Percentiles rank a stretch among this genome's conserved stretches.
Evolutionary conservation across 176 grass and related monocot genomes (phyloP).

Genomic region (Triticum turgidum): DNA sequence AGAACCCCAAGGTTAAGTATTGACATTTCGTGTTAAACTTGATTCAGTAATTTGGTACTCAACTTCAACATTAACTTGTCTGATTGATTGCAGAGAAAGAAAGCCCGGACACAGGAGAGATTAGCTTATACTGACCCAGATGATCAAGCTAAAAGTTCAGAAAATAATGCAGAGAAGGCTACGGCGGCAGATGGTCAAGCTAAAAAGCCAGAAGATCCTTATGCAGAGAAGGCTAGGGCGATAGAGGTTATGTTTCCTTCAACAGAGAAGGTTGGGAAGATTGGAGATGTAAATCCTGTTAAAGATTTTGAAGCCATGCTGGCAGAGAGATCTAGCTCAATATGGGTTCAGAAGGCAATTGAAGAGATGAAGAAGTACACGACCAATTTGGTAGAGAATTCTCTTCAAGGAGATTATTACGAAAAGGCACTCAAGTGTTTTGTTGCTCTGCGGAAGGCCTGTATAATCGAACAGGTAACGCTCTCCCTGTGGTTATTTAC

Average conservation of each 20-base stretch:
- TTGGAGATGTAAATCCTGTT: conserved; percentile 69
- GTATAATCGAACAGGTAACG: conserved; percentile 93
- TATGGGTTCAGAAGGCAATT: conserved; percentile 72
- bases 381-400: conserved; percentile 59
- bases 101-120: conserved; percentile 43
- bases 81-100: conserved; percentile 50
- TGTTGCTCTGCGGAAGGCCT: conserved; percentile 68
- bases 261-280: conserved; percentile 39
- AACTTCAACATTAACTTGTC: conserved; percentile 1
- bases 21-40: conserved; percentile 6
- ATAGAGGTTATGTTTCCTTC: conserved; percentile 43
- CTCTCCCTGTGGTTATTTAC: neutral
- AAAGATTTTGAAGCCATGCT: conserved; percentile 93
- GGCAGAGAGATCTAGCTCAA: conserved; percentile 68
- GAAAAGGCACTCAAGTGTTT: conserved; percentile 76
- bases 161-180: conserved; percentile 36
- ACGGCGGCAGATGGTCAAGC: conserved; percentile 29
- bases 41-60: conserved; percentile 16
- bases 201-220: conserved; percentile 5
- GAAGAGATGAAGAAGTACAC: conserved; percentile 74
- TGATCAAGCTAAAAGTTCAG: conserved; percentile 41
- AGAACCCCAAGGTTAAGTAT: conserved; percentile 79
- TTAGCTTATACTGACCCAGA: conserved; percentile 33
- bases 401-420: conserved; percentile 42
- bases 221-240: conserved; percentile 32